Base-by-base conservation (phyloP, 108 stramenopile genomes). In the Cyclotella kingstonii region DNA sequence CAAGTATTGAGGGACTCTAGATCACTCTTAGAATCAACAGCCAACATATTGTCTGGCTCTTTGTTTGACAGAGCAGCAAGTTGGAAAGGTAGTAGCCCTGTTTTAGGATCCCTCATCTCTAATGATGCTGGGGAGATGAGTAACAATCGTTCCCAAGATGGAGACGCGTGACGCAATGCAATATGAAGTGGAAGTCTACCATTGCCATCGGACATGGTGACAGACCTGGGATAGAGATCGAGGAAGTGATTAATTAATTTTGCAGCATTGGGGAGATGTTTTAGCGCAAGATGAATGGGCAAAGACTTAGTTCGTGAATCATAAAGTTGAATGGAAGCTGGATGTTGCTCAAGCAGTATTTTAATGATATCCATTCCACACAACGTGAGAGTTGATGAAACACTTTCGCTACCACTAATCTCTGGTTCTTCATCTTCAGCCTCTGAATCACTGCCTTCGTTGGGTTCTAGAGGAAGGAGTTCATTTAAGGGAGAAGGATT, bases 131-230 rank as follows among this genome's bases (percentile, higher is more conserved):
- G 72, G 26, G 57, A 63, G 25, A 54, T 29, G 17, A 34, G 21
- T 23, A 73, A 41, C 40, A 73, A 17, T 50, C 31, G 41, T 18
- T 51, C 50, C 72, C 72, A 73, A 15, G 63, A 53, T 27, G 72
- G 72, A 26, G 72, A 73, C 17, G 64, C 53, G 15, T 60, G 56
- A 29, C 64, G 46, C 26, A 73, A 38, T 52, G 72, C 72, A 53
- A 73, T 52, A 47, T 81, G 81, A 29, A 84, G 47, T 8, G 84
- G 74, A 6, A 80, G 64, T 28, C 67, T 63, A 29, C 76, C 76
- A 31, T 51, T 39, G 3, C 76, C 58, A 61, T 63, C 45, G 6
- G 75, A 63, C 49, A 57, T 47, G 27, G 50, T 56, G 35, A 51
- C 58, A 2, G 63, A 73, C 22, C 46, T 56, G 14, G 72, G 72